These are phyloP conservation scores for Gloeopeniophorella convolvens DNA, from an alignment of 768 basidiomycete genomes.

Conservation along the genomic window DNA sequence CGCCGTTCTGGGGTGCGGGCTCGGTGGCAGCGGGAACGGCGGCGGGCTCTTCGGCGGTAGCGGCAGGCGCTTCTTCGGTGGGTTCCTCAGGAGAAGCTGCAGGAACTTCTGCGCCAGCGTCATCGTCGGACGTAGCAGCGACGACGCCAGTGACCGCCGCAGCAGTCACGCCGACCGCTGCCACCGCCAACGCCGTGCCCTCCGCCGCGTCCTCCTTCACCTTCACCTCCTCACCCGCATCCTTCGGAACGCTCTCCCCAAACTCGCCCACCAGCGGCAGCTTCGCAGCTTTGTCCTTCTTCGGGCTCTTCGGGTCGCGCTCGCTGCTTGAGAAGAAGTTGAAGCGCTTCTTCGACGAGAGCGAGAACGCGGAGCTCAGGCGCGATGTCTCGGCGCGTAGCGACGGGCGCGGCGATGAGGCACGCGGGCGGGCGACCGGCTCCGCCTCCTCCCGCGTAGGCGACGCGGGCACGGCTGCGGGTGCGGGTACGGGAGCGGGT, in stretches of 20 bases:
- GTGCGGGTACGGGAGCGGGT: slow-evolving; percentile 23
- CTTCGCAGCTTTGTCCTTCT: slow-evolving; percentile 30
- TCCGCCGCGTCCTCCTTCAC: slow-evolving; percentile 21
- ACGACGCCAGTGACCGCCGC: slow-evolving; percentile 17
- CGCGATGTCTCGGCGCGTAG: slow-evolving; percentile 25
- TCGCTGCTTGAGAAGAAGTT: slow-evolving; percentile 43
- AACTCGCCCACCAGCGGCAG: slow-evolving; percentile 52
- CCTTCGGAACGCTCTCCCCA: slow-evolving; percentile 62
- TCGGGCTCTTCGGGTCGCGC: slow-evolving; percentile 26
- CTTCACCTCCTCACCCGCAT: slow-evolving; percentile 32
- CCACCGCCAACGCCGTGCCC: slow-evolving; percentile 8
- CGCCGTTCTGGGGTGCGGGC: slow-evolving; percentile 4
- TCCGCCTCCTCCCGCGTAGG: slow-evolving; percentile 11
- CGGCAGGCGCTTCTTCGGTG: slow-evolving; percentile 18
- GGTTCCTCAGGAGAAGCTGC: neutral
- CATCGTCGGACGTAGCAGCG: too few species aligned
- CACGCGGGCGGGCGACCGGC: slow-evolving; percentile 17
- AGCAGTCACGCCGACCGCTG: slow-evolving; percentile 18
- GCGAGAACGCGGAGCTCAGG: slow-evolving; percentile 36
- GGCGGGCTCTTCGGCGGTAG: slow-evolving; percentile 17
- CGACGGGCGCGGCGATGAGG: slow-evolving; percentile 28
- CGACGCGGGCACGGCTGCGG: slow-evolving; percentile 16
- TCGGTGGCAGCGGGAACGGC: slow-evolving; percentile 10
- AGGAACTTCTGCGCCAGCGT: neutral
- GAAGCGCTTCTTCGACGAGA: slow-evolving; percentile 53